phyloP scores from a whole-genome alignment of 2,329 filamentous ascomycete species.

The Phialophora tarda region DNA sequence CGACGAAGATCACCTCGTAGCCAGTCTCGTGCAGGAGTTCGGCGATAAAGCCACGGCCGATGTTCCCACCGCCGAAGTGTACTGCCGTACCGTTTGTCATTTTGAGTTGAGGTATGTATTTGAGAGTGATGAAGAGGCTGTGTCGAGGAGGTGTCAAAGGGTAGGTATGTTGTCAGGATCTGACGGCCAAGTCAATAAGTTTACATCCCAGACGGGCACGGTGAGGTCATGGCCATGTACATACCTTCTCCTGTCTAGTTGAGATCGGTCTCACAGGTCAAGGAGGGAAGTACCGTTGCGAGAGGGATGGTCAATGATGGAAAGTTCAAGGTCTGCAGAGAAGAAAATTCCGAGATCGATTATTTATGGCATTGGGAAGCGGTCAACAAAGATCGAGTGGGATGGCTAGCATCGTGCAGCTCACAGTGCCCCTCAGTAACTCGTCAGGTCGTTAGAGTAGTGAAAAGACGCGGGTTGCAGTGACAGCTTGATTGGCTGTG shows the following conservation, averaged over 20 bases:
- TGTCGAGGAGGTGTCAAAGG: neutral
- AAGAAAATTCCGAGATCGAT: neutral
- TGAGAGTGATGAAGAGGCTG: no score
- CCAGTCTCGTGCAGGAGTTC: conserved; percentile 93
- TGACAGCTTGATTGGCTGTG: conserved; percentile 8
- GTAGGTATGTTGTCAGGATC: neutral
- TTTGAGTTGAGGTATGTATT: no score
- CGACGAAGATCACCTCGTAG: conserved; percentile 94
- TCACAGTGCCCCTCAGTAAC: neutral
- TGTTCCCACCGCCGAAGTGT: conserved; percentile 86
- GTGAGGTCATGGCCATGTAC: neutral
- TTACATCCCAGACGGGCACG: neutral
- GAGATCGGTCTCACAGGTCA: neutral
- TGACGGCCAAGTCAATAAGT: neutral
- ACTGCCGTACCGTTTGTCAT: conserved; percentile 64
- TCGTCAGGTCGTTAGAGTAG: conserved; percentile 1
- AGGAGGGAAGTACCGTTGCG: neutral
- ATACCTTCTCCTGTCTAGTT: neutral
- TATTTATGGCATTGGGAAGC: conserved; percentile 1
- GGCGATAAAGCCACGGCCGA: conserved; percentile 84
- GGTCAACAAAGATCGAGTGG: neutral
- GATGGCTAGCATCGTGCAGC: neutral
- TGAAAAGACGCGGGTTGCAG: conserved; percentile 1
- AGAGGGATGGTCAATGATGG: neutral
- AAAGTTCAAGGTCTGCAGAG: neutral